phyloP scores from a whole-genome alignment of 148 eudicot species.

The Rhododendron ferrugineum region DNA sequence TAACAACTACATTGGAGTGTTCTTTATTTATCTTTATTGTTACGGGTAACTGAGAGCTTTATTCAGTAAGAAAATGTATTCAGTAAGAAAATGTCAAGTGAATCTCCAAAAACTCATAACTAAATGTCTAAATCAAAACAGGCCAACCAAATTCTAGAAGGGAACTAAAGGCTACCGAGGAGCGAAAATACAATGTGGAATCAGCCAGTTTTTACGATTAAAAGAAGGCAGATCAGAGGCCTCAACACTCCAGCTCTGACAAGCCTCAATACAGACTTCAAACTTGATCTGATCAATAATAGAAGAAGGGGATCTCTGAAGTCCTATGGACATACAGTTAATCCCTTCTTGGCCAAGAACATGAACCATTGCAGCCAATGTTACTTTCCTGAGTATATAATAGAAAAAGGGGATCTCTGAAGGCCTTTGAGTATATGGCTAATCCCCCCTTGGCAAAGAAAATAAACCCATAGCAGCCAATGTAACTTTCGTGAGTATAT shows the following conservation, averaged over 20 bases:
- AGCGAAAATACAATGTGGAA: background rate
- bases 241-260: background rate
- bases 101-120: background rate
- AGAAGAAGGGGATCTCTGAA: background rate
- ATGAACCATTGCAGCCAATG: background rate
- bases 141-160: background rate
- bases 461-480: background rate
- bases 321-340: background rate
- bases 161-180: background rate
- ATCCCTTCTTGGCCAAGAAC: background rate
- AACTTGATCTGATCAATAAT: background rate
- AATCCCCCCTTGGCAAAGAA: background rate
- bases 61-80: background rate
- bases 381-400: background rate
- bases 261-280: background rate
- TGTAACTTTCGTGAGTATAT: background rate
- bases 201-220: background rate
- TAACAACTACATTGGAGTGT: background rate
- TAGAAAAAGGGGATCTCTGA: background rate
- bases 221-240: background rate
- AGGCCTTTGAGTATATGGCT: background rate
- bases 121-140: background rate
- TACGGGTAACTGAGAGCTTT: background rate
- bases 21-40: background rate
- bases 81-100: background rate